Evolutionary conservation across 2,329 filamentous ascomycete genomes (phyloP).

Genomic region (Leptographium lundbergii): DNA sequence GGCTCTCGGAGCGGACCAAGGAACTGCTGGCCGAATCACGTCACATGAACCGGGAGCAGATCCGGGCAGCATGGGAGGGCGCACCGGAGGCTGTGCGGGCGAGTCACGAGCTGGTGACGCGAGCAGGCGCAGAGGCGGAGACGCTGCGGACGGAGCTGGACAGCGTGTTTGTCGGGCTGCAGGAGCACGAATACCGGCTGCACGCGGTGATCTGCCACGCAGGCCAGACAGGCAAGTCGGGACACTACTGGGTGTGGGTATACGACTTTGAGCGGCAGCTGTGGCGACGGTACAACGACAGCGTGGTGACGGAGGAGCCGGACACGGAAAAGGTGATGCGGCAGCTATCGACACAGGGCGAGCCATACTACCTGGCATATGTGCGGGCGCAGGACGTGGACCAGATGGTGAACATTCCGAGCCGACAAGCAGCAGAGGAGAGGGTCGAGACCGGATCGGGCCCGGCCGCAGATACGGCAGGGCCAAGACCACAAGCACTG

Average conservation of each 20-base stretch:
- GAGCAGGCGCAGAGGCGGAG: constrained; percentile 3
- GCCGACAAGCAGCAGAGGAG: constrained; percentile 1
- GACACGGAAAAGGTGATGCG: constrained; percentile 59
- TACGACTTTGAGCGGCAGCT: constrained; percentile 69
- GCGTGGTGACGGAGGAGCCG: constrained; percentile 56
- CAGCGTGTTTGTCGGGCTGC: constrained; percentile 49
- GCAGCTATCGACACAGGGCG: constrained; percentile 53
- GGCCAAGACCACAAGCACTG: background rate
- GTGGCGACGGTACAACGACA: constrained; percentile 94
- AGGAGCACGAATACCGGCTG: constrained; percentile 60
- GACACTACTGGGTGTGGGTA: constrained; percentile 97
- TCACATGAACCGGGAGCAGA: background rate
- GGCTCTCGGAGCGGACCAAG: background rate
- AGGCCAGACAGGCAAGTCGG: constrained; percentile 51
- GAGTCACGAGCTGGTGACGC: constrained; percentile 1
- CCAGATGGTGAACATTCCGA: constrained; percentile 16
- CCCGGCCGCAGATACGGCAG: background rate
- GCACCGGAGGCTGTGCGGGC: background rate
- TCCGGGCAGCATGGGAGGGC: constrained; percentile 1
- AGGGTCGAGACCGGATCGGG: background rate
- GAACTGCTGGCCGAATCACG: constrained; percentile 1
- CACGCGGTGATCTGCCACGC: constrained; percentile 91
- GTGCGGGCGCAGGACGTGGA: constrained; percentile 18
- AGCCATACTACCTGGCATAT: constrained; percentile 39
- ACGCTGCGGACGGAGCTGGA: constrained; percentile 22